Evolutionary conservation across 345 rosid species (phyloP).

Genomic region (Lumnitzera littorea): DNA sequence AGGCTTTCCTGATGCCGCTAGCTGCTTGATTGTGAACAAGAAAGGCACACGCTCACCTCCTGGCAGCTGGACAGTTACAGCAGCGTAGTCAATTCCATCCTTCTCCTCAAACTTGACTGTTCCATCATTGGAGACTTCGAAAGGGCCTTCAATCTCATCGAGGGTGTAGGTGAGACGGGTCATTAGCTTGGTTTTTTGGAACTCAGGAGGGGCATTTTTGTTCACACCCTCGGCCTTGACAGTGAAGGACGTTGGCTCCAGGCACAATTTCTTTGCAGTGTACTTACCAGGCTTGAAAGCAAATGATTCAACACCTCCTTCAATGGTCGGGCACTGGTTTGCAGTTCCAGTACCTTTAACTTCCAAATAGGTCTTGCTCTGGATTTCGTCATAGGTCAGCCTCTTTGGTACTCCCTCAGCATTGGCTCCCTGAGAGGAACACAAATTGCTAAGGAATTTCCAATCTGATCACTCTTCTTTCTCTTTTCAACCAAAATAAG

Average conservation of each 20-base stretch:
- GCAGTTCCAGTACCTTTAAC: constrained; percentile 96
- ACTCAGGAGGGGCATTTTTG: constrained; percentile 84
- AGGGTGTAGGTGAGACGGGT: constrained; percentile 95
- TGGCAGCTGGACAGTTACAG: constrained; percentile 79
- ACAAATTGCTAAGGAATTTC: not conserved
- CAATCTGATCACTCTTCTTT: too few species aligned
- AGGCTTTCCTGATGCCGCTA: constrained; percentile 79
- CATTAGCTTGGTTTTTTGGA: constrained; percentile 96
- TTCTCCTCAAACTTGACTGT: constrained; percentile 67
- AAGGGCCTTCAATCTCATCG: constrained; percentile 94
- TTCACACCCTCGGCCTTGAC: constrained; percentile 79
- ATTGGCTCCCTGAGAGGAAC: constrained; percentile 54
- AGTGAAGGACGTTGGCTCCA: constrained; percentile 96
- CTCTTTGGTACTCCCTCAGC: constrained; percentile 91
- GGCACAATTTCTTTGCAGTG: constrained; percentile 72
- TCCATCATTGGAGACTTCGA: constrained; percentile 65
- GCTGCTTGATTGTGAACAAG: constrained; percentile 79
- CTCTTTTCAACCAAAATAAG: too few species aligned
- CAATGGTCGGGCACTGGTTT: constrained; percentile 84
- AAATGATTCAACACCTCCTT: constrained; percentile 66
- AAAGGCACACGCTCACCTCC: constrained; percentile 93
- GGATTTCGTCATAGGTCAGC: constrained; percentile 84
- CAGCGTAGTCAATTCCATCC: constrained; percentile 85
- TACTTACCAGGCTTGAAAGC: constrained; percentile 83
- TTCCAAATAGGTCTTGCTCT: constrained; percentile 93